Base-by-base conservation (phyloP, 2,329 filamentous ascomycete species). In the Trichoderma sp. region DNA sequence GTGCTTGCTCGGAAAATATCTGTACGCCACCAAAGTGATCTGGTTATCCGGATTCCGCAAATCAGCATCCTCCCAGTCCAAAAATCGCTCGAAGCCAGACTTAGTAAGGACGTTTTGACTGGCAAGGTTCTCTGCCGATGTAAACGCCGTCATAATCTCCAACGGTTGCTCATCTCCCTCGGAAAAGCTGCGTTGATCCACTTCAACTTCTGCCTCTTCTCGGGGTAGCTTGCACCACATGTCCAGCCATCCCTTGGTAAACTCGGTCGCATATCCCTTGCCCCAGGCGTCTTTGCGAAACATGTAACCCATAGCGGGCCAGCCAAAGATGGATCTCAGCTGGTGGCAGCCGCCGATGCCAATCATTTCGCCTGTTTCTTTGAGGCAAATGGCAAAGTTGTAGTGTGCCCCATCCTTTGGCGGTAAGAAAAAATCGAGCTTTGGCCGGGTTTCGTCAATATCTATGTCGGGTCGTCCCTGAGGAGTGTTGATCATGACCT, bases 261-360 rank as follows among this genome's bases (percentile, higher is more conserved):
- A 86, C 79, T 90, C 88, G 1, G 85, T 88, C 47, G 84, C 87
- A 74, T 87, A 84, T 6, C 88, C 88, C 53, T 81, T 81, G 5
- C 86, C 85, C 88, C 88, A 90, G 63, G 78, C 74, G 73, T 86
- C 83, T 65, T 80, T 82, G 58, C 82, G 79, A 64, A 90, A 78
- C 80, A 88, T 84, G 77, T 90, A 91, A 23, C 88, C 88, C 30
- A 89, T 66, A 75, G 86, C 87, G 1, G 88, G 87, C 87, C 86
- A 88, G 57, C 85, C 86, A 26, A 82, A 76, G 61, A 64, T 64
- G 26, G 61, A 64, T 9, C 20, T 64, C 12, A 64, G n/a, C 26
- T 20, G 26, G 39, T 64, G 39, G 11, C 61, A 64, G 17, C 61
- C 64, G 50, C 64, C 64, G 50, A 67, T 67, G 3, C 64, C 64